Percentiles rank a stretch among this genome's conserved stretches.
Conservation (phyloP, 2,329 filamentous ascomycete genomes). For the Penicillium sp. region DNA sequence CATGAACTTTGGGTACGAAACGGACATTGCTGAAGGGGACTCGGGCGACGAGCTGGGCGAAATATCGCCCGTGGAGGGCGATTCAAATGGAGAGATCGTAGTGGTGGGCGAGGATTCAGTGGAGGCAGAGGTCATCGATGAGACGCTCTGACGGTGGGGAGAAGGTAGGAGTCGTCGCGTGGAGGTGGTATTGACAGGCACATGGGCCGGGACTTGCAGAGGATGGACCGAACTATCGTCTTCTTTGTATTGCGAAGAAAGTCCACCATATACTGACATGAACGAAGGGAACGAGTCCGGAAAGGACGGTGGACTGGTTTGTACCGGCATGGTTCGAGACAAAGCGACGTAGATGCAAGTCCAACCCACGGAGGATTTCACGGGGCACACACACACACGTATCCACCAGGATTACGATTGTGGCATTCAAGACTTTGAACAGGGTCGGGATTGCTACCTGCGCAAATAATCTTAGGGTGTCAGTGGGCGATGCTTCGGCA, state of each 20-base stretch:
- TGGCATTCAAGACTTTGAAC: conserved; percentile 26
- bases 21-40: conserved; percentile 69
- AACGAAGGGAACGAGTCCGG: conserved; percentile 48
- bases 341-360: conserved; percentile 21
- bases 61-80: conserved; percentile 79
- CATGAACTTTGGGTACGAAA: conserved; percentile 41
- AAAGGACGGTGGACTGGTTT: conserved; percentile 37
- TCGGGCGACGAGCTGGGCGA: conserved; percentile 90
- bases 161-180: conserved; percentile 25
- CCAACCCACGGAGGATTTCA: conserved; percentile 12
- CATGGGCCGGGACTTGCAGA: conserved; percentile 26
- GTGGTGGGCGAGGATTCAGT: conserved; percentile 93
- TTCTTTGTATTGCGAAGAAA: conserved; percentile 26
- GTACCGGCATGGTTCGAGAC: conserved; percentile 35
- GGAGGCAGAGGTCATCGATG: conserved; percentile 61
- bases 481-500: conserved; percentile 12
- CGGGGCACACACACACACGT: conserved; percentile 6
- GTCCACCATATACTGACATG: conserved; percentile 49
- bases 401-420: conserved; percentile 18
- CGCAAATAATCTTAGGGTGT: conserved; percentile 31
- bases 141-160: conserved; percentile 42
- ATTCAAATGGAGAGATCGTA: conserved; percentile 86
- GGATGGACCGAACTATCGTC: conserved; percentile 26
- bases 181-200: conserved; percentile 22
- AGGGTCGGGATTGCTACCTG: conserved; percentile 35